These are phyloP conservation scores for Cutaneotrichosporon curvatum DNA, from an alignment of 1,284 basidiomycete genomes.

Conservation along the genomic window DNA sequence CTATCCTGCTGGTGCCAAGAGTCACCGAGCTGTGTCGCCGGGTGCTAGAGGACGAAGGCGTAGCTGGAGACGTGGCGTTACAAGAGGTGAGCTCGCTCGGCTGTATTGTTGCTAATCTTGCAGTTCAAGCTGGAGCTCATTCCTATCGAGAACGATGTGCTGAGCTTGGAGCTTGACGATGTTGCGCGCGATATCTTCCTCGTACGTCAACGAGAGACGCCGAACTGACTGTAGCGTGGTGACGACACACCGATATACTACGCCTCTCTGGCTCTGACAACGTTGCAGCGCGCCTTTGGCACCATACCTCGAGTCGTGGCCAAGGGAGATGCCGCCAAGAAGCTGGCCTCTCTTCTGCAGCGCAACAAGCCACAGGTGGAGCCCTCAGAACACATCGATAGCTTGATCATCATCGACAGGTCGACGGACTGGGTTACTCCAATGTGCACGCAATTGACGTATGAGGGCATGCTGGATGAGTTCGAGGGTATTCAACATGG, in stretches of 20 bases:
- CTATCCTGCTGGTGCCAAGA: conserved; percentile 81
- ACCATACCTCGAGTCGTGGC: conserved; percentile 84
- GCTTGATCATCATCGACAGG: conserved; percentile 81
- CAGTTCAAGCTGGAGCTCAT: conserved; percentile 85
- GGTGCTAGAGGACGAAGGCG: conserved; percentile 82
- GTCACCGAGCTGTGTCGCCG: conserved; percentile 75
- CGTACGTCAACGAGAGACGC: conserved; percentile 47
- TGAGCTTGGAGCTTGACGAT: conserved; percentile 76
- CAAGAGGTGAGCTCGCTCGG: conserved; percentile 50
- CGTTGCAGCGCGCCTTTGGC: conserved; percentile 81
- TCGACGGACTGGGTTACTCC: conserved; percentile 94
- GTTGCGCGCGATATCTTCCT: conserved; percentile 80
- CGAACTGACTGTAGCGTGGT: conserved; percentile 59
- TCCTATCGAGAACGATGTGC: conserved; percentile 79
- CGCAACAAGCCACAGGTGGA: conserved; percentile 50
- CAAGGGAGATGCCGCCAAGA: conserved; percentile 86
- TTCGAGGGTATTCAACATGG: conserved; percentile 74
- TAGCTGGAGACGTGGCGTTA: conserved; percentile 78
- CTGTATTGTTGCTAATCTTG: neutral
- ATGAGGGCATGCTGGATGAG: conserved; percentile 95
- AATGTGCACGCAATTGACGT: conserved; percentile 90
- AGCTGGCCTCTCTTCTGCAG: conserved; percentile 65
- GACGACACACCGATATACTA: conserved; percentile 87
- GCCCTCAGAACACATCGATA: conserved; percentile 60
- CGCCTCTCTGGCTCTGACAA: conserved; percentile 76